Percentiles rank a stretch among this genome's conserved stretches.
These are phyloP conservation scores for Mycena citricolor DNA, from an alignment of 1,284 basidiomycete species.

Conservation along the genomic window DNA sequence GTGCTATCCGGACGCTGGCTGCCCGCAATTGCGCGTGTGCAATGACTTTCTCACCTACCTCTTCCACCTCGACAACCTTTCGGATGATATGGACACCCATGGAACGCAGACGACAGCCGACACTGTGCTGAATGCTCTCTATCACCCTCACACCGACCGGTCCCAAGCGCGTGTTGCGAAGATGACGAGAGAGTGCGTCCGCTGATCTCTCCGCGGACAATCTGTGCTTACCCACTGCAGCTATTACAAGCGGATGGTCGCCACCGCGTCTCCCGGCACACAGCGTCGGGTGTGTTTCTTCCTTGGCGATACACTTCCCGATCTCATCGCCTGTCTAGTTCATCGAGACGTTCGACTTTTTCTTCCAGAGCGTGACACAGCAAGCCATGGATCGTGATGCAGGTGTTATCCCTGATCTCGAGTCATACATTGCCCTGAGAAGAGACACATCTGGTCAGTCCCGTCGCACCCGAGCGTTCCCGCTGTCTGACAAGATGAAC, in stretches of 20 bases:
- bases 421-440: constrained; percentile 44
- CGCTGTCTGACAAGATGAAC: constrained; percentile 25
- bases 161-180: constrained; percentile 32
- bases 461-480: not conserved
- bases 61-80: constrained; percentile 46
- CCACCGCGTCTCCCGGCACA: constrained; percentile 33
- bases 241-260: constrained; percentile 25
- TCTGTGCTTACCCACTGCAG: constrained; percentile 33
- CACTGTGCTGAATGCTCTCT: constrained; percentile 38
- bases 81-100: constrained; percentile 41
- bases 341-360: constrained; percentile 37
- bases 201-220: constrained; percentile 44
- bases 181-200: constrained; percentile 40
- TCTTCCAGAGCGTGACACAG: constrained; percentile 39
- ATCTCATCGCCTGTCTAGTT: constrained; percentile 26
- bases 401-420: constrained; percentile 40
- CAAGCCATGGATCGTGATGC: constrained; percentile 39
- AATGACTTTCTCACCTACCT: constrained; percentile 45
- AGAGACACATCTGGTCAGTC: constrained; percentile 41
- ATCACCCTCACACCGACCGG: constrained; percentile 33
- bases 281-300: constrained; percentile 27
- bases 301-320: not conserved
- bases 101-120: constrained; percentile 34
- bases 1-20: constrained; percentile 47
- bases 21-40: constrained; percentile 40